Base-by-base conservation (phyloP, 73 alveolate genomes). In the Stentor coeruleus region DNA sequence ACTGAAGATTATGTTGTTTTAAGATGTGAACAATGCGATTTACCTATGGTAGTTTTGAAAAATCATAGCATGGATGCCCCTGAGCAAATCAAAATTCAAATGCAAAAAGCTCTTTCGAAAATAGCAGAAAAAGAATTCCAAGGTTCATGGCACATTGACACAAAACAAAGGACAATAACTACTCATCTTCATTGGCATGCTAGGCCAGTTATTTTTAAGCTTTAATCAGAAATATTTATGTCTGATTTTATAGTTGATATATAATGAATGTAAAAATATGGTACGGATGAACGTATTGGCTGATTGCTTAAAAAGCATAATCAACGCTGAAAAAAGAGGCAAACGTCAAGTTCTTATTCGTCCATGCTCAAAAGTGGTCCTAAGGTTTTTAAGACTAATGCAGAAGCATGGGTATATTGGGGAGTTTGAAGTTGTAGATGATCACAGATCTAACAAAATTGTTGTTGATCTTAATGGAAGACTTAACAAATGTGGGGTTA, bases 351-450 rank as follows among this genome's bases (percentile, higher is more conserved):
- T 89, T 26, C 92, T 96, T 87, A 89, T 96, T 88, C 87, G 99
- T 84, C 98, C 99, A 36, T 73, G 72, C 89, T 96, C 99, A 84
- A 96, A 96, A 89, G 97, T 95, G 85, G 96, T 96, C 84, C 88
- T 95, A 87, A 96, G 91, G 93, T 95, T 94, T 86, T 95, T 33
- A 85, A 91, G 84, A 82, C 66, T 55, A 38, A 96, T 96, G 99
- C 93, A 96, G 88, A 95, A 94, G 93, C 93, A 92, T 82, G 98
- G 96, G 55, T 96, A 96, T 93, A 95, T 96, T 76, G 93, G 93
- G 74, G 99, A 96, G 82, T 92, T 96, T 88, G 99, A 95, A 88
- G 88, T 95, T 82, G 88, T 96, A 39, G 99, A 96, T 87, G 99
- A 96, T 89, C 97, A 96, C 93, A 92, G 99, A 85, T 83, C 91